These are phyloP conservation scores for Fusarium sarcochroum DNA, from an alignment of 2,329 filamentous ascomycete genomes.

Conservation along the genomic window DNA sequence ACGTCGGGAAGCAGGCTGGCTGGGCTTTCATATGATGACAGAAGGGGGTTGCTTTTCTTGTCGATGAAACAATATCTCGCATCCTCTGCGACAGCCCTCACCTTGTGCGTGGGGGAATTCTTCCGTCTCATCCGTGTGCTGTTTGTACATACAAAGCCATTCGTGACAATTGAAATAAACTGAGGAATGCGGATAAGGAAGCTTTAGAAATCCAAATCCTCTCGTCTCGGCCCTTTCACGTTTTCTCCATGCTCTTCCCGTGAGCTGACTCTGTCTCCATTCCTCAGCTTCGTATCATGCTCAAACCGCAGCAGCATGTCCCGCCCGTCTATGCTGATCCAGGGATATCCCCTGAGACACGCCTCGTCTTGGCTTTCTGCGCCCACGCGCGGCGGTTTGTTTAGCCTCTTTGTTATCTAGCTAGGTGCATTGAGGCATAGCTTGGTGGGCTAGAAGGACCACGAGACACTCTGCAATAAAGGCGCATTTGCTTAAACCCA, in stretches of 20 bases:
- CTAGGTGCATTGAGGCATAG: conserved; percentile 35
- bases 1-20: conserved; percentile 22
- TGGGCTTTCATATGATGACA: conserved; percentile 16
- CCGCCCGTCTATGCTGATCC: conserved; percentile 25
- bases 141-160: background rate
- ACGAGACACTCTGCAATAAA: conserved; percentile 44
- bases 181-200: conserved; percentile 36
- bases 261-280: conserved; percentile 36
- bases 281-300: conserved; percentile 43
- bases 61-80: conserved; percentile 37
- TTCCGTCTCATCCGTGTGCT: conserved; percentile 14
- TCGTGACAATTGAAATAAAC: conserved; percentile 1
- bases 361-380: conserved; percentile 42
- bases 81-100: conserved; percentile 18
- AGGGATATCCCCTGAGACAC: conserved; percentile 49
- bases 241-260: conserved; percentile 8
- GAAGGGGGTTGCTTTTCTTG: conserved; percentile 22
- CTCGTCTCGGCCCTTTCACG: conserved; percentile 20
- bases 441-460: conserved; percentile 28
- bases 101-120: conserved; percentile 18
- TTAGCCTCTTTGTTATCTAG: conserved; percentile 39
- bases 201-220: conserved; percentile 5
- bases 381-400: conserved; percentile 32
- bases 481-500: conserved; percentile 35
- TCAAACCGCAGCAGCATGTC: conserved; percentile 7